Conservation (phyloP, 306 rosid genomes). For the Cucurbita moschata region DNA sequence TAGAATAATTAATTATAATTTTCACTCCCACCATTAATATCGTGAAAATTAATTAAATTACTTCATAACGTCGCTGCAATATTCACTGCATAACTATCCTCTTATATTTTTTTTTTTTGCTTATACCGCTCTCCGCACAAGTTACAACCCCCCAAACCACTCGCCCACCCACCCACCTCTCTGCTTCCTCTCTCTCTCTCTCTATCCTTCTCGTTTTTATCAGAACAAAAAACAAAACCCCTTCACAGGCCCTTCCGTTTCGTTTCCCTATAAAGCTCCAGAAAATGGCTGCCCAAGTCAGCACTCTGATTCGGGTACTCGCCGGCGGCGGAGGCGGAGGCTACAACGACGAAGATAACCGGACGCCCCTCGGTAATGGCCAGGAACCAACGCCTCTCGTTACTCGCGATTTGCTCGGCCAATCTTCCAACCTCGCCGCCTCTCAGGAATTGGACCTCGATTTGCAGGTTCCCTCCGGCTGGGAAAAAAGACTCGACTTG, state of each 20-base stretch:
- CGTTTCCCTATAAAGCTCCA: background rate
- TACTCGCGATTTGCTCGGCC: constrained; percentile 77
- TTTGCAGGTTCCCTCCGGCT: constrained; percentile 79
- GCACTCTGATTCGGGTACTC: constrained; percentile 49
- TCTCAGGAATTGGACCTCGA: constrained; percentile 95
- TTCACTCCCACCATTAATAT: background rate
- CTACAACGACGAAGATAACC: constrained; percentile 60
- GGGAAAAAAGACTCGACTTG: constrained; percentile 87
- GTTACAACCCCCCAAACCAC: background rate
- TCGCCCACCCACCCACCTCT: background rate
- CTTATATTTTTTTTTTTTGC: background rate
- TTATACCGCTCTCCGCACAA: background rate
- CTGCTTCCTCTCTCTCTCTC: background rate
- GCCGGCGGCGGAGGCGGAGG: constrained; percentile 14
- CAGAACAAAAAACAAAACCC: background rate
- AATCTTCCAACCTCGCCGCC: constrained; percentile 34
- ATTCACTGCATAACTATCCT: background rate
- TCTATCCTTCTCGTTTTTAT: background rate
- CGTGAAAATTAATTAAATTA: background rate
- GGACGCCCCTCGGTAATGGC: constrained; percentile 33
- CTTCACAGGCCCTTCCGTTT: background rate
- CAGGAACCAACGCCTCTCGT: constrained; percentile 68
- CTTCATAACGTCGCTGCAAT: background rate
- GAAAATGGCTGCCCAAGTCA: constrained; percentile 85
- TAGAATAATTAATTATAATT: background rate